A percentile compares a stretch with the other conserved stretches of the same genome.
Evolutionary conservation across 257 asterid species (phyloP).

Genomic region (Sherardia arvensis): DNA sequence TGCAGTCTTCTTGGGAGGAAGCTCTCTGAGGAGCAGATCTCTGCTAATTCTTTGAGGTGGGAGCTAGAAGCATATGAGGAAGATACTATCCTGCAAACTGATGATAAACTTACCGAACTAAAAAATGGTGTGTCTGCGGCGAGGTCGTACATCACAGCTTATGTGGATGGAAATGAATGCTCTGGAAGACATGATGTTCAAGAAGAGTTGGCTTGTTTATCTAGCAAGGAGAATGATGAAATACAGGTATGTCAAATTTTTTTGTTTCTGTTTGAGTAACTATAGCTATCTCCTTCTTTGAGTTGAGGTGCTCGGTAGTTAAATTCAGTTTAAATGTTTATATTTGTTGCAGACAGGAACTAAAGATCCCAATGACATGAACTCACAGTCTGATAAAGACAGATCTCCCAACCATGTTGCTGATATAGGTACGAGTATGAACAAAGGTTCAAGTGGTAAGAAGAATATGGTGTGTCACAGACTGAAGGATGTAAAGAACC

Average conservation of each 20-base stretch:
- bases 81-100: slow-evolving; percentile 36
- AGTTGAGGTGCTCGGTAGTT: slow-evolving; percentile 10
- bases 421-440: slow-evolving; percentile 3
- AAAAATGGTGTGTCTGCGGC: slow-evolving; percentile 49
- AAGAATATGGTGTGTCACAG: slow-evolving; percentile 18
- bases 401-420: slow-evolving; percentile 10
- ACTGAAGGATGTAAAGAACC: slow-evolving; percentile 27
- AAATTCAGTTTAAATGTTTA: slow-evolving; percentile 2
- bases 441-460: slow-evolving; percentile 14
- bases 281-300: slow-evolving; percentile 6
- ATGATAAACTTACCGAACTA: slow-evolving; percentile 53
- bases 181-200: slow-evolving; percentile 16
- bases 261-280: slow-evolving; percentile 10
- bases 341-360: slow-evolving; percentile 62
- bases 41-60: slow-evolving; percentile 25
- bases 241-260: slow-evolving; percentile 37
- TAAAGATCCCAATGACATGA: slow-evolving; percentile 24
- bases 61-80: slow-evolving; percentile 48
- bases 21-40: slow-evolving; percentile 39
- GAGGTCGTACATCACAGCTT: slow-evolving; percentile 40
- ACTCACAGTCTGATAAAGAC: slow-evolving; percentile 10
- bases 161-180: slow-evolving; percentile 27
- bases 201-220: slow-evolving; percentile 15
- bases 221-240: slow-evolving; percentile 25
- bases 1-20: slow-evolving; percentile 33